A percentile compares a stretch with the other conserved stretches of the same genome.
Evolutionary conservation across 2,329 filamentous ascomycete genomes (phyloP).

Genomic region (Aphanoascus verrucosus): DNA sequence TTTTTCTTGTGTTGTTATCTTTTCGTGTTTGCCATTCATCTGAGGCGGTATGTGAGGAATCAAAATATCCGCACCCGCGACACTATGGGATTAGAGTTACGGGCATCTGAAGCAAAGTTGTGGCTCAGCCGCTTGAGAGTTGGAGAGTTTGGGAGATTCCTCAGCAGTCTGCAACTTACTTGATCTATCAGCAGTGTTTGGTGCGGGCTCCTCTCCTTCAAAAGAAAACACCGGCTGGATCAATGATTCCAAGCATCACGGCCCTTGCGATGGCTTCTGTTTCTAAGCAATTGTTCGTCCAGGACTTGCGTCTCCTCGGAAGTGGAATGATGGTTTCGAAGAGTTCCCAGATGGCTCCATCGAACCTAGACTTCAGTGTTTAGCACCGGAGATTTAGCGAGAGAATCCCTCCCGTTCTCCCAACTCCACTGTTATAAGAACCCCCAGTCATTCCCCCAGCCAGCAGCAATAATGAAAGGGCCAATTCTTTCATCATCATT

Average conservation of each 20-base stretch:
- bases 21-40: too few relatives aligned
- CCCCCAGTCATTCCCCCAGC: too few relatives aligned
- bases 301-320: constrained; percentile 7
- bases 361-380: too few relatives aligned
- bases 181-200: background rate
- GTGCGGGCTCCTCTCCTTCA: too few relatives aligned
- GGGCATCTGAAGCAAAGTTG: background rate
- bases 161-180: background rate
- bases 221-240: background rate
- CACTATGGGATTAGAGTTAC: background rate
- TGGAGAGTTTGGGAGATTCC: constrained; percentile 3
- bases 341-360: background rate
- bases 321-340: background rate
- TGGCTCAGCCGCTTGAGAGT: background rate
- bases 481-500: background rate
- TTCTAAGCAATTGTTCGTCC: background rate
- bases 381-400: too few relatives aligned
- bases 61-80: too few relatives aligned
- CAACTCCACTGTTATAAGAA: too few relatives aligned
- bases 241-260: background rate
- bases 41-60: too few relatives aligned
- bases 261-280: background rate
- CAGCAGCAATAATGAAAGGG: too few relatives aligned
- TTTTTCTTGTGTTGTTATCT: too few relatives aligned
- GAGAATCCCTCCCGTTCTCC: too few relatives aligned